Evolutionary conservation across 2,329 filamentous ascomycete genomes (phyloP), one percentile per base, ranked within the genome.

Genomic region (Myotisia sp.): DNA sequence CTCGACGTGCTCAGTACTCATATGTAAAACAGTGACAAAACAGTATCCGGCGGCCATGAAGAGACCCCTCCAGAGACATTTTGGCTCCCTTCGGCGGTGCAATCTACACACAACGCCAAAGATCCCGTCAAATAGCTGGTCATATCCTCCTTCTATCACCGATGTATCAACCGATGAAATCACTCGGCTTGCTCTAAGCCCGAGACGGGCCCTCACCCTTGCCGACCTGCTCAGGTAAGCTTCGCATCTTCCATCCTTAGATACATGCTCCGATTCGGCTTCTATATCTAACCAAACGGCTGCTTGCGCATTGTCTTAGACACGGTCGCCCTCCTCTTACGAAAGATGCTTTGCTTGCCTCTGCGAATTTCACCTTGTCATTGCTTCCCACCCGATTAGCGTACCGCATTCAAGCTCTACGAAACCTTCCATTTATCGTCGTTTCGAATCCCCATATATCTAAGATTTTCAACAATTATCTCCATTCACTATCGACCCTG

Each of bases 361-460:
- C 86, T 2, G 90, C 90, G 42, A 93, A 94, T 63, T 95, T 95
- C 62, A 92, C 90, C 8, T 78, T 95, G 44, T 82, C 79, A 18
- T 79, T 94, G 34, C 76, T 95, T 6, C 90, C 90, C 9, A 81
- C 90, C 32, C 83, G 90, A 23, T 76, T 98, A 17, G 90, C 90
- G 17, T 84, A 92, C 54, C 83, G 90, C 37, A 92, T 98, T 44
- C 82, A 93, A 55, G 84, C 85, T 27, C 67, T 98, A 12, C 79
- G 86, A 43, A 93, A 92, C 53, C 73, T 98, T 6, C 90, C 90
- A 0, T 98, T 87, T 58, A 95, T 98, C 44, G 87, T 98, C 36
- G 90, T 98, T 17, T 86, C 87, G n/a, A 95, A 98, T 54, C 83
- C 85, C 1, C 84, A 94, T 54, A 85, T 98, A 46, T 81, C 79